Base-by-base conservation (phyloP, 2,329 filamentous ascomycete genomes). In the Cercospora sesami region DNA sequence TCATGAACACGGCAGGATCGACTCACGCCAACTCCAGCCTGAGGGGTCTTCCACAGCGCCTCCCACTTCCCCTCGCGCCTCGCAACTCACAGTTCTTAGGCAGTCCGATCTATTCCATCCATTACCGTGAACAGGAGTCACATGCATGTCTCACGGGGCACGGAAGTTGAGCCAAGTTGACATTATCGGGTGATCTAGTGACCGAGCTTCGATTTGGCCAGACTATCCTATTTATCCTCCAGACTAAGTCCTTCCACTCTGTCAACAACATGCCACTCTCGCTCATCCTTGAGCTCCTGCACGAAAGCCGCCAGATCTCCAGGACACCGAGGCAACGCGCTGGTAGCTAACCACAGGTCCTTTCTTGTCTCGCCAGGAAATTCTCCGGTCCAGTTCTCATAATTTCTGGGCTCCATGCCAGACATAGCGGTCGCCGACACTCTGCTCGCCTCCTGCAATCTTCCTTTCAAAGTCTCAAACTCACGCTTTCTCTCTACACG, bases 301-400 rank as follows among this genome's bases (percentile, higher is more conserved):
- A 62, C 14, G n/a, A 68, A 31, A 16, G 21, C 33, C 6, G n/a
- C 30, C 39, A 60, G 28, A 26, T 66, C 63, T 30, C 61, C 36
- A 31, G 67, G 67, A 57, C 61, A 65, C 1, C 62, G 21, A 23
- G 68, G 68, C 42, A 65, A 21, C 31, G 53, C 39, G 16, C 60
- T 59, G 4, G 51, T 63, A 4, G 68, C 68, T 21, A 58, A 21
- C 68, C 68, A 70, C 36, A 8, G 1, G 4, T 53, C 26, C 8
- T 64, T 51, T 39, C 63, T 30, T 9, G 18, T 26, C 18, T 26
- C 48, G 33, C 28, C 59, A 10, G 69, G 69, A 28, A 72, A 73
- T 31, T 66, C 60, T 1, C 72, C 73, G 18, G 14, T 59, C 71
- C 71, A 74, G 10, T 21, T 57, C 59, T 71, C 73, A 60, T 71